Conservation (phyloP, 148 eudicot genomes). For the Chenopodium formosanum region DNA sequence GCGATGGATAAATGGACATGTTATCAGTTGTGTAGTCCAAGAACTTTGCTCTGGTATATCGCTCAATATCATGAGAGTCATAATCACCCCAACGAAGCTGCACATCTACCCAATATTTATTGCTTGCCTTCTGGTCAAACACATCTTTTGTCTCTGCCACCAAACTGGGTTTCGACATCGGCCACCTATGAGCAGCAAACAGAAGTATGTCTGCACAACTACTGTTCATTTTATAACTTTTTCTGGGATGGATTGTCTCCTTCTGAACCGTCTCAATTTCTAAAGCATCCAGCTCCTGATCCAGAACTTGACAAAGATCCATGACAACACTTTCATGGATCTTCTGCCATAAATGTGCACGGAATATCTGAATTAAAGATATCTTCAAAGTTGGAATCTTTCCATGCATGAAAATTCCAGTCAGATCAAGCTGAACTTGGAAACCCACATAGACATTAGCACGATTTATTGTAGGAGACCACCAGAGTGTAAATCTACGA, state of each 20-base stretch:
- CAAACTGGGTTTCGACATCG: constrained; percentile 97
- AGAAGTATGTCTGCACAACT: constrained; percentile 96
- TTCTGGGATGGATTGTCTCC: constrained; percentile 98
- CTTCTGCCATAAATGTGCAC: constrained; percentile 99
- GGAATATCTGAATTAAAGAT: constrained; percentile 98
- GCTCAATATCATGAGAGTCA: constrained; percentile 98
- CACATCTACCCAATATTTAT: constrained; percentile 98
- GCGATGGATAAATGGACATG: constrained; percentile 99
- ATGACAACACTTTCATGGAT: constrained; percentile 98
- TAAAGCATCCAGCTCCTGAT: constrained; percentile 94
- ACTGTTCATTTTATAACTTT: constrained; percentile 99
- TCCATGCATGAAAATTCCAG: constrained; percentile 99
- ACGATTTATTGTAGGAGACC: constrained; percentile 98
- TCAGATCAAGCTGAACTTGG: constrained; percentile 98
- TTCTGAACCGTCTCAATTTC: constrained; percentile 99
- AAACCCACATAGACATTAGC: constrained; percentile 99
- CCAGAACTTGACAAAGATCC: constrained; percentile 99
- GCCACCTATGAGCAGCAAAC: constrained; percentile 99
- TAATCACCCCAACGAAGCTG: constrained; percentile 99
- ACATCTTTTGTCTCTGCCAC: constrained; percentile 98
- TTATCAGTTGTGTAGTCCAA: constrained; percentile 99
- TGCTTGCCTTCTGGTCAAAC: constrained; percentile 97
- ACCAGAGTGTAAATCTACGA: constrained; percentile 97
- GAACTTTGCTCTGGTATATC: constrained; percentile 94
- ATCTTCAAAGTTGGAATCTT: constrained; percentile 96